Percentiles rank a stretch among this genome's conserved stretches.
These are phyloP conservation scores for Aspergillus piperis DNA, from an alignment of 2,329 filamentous ascomycete genomes.

Conservation along the genomic window DNA sequence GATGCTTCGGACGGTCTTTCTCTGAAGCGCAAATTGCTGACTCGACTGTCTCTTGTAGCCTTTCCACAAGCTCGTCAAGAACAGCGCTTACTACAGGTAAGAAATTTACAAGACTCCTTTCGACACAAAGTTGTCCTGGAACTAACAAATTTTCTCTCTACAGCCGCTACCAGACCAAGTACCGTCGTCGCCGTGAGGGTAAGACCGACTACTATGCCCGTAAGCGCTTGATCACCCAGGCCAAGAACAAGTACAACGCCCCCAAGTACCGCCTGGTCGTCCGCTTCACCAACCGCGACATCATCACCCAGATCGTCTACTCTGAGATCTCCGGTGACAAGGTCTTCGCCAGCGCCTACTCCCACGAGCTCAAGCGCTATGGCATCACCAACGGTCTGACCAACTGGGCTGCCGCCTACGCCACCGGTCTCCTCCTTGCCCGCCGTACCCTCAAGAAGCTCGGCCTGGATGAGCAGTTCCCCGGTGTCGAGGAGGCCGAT, in stretches of 20 bases:
- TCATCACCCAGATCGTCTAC: constrained; percentile 95
- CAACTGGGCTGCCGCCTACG: constrained; percentile 99
- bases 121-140: background rate
- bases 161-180: constrained; percentile 99
- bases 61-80: constrained; percentile 96
- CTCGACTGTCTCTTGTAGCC: constrained; percentile 71
- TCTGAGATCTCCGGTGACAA: constrained; percentile 98
- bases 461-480: constrained; percentile 87
- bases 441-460: constrained; percentile 98
- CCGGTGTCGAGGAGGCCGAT: constrained; percentile 93
- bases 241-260: constrained; percentile 99
- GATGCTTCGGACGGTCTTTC: constrained; percentile 87
- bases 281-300: constrained; percentile 99
- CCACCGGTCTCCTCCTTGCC: constrained; percentile 93
- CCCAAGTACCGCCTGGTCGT: constrained; percentile 99
- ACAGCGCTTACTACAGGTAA: constrained; percentile 98
- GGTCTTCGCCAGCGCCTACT: constrained; percentile 88
- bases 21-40: constrained; percentile 99
- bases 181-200: constrained; percentile 91
- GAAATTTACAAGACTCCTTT: constrained; percentile 35
- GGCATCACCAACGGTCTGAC: constrained; percentile 97
- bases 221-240: constrained; percentile 99
- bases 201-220: constrained; percentile 99
- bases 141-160: constrained; percentile 18
- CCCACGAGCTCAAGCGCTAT: constrained; percentile 97